These are phyloP conservation scores for Podila epicladia DNA, from an alignment of 192 early-diverging fungal genomes.

Conservation along the genomic window DNA sequence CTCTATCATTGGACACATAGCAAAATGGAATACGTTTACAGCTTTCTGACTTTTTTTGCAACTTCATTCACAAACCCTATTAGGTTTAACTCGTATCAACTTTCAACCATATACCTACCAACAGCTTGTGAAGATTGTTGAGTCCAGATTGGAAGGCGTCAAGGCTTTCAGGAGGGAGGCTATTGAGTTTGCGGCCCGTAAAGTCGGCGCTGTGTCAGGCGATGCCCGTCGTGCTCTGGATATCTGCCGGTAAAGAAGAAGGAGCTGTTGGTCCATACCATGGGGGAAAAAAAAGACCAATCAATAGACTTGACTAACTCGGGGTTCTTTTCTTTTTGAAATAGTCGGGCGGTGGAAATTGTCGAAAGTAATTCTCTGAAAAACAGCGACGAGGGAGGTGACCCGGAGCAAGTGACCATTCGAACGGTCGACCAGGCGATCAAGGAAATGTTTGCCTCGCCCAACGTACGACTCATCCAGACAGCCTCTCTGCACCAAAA, in stretches of 20 bases:
- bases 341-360: conserved; percentile 76
- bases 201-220: conserved; percentile 94
- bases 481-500: conserved; percentile 84
- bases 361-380: conserved; percentile 59
- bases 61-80: neutral
- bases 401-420: conserved; percentile 65
- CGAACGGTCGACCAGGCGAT: conserved; percentile 80
- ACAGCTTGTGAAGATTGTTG: conserved; percentile 89
- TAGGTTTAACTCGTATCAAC: conserved; percentile 87
- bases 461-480: conserved; percentile 76
- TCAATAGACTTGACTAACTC: neutral
- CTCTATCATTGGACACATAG: neutral
- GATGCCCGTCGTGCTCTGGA: conserved; percentile 96
- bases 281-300: neutral
- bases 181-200: conserved; percentile 93
- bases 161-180: conserved; percentile 82
- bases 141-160: conserved; percentile 79
- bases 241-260: conserved; percentile 76
- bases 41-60: neutral
- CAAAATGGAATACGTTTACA: neutral
- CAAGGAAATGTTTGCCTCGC: conserved; percentile 88
- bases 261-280: neutral
- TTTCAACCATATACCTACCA: conserved; percentile 92
- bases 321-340: neutral
- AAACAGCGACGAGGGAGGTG: conserved; percentile 12